A percentile compares a stretch with the other conserved stretches of the same genome.
These are phyloP conservation scores for Pseudozyma sp. DNA, from an alignment of 1,284 basidiomycete species.

Conservation along the genomic window DNA sequence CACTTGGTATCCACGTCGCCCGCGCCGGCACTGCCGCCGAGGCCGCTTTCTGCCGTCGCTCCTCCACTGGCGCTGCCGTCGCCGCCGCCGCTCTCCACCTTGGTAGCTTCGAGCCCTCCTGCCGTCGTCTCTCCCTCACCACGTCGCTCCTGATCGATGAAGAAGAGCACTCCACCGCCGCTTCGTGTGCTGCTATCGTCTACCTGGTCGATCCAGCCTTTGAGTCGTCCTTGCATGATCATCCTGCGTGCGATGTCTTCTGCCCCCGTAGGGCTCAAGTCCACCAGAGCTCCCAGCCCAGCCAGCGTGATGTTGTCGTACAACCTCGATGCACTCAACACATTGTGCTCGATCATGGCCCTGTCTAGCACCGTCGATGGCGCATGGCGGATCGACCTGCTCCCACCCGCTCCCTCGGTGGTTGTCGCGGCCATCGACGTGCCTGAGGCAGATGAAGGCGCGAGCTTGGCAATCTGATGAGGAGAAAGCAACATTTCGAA, in stretches of 20 bases:
- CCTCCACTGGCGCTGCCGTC: slow-evolving; percentile 14
- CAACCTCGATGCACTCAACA: slow-evolving; percentile 87
- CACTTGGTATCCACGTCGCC: slow-evolving; percentile 40
- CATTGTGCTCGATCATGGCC: slow-evolving; percentile 97
- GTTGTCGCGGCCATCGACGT: slow-evolving; percentile 3
- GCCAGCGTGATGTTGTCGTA: slow-evolving; percentile 57
- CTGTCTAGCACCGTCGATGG: slow-evolving; percentile 96
- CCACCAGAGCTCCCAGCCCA: slow-evolving; percentile 54
- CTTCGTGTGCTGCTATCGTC: slow-evolving; percentile 13
- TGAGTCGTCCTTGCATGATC: slow-evolving; percentile 93
- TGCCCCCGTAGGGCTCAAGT: slow-evolving; percentile 74
- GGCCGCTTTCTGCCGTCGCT: slow-evolving; percentile 13
- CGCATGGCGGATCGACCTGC: slow-evolving; percentile 70
- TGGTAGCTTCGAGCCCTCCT: slow-evolving; percentile 43
- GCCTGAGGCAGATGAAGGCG: slow-evolving; percentile 59
- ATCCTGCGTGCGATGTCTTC: slow-evolving; percentile 94
- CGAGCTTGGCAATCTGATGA: slow-evolving; percentile 91
- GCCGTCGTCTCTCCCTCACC: slow-evolving; percentile 43
- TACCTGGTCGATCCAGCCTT: slow-evolving; percentile 92
- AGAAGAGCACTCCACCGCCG: slow-evolving; percentile 79
- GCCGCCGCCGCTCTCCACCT: slow-evolving; percentile 9
- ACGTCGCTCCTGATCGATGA: slow-evolving; percentile 76
- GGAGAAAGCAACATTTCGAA: slow-evolving; percentile 88
- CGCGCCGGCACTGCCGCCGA: slow-evolving; percentile 11
- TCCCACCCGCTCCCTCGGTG: background rate